Base-by-base conservation (phyloP, 2,329 filamentous ascomycete species). In the Epichloe baconii region DNA sequence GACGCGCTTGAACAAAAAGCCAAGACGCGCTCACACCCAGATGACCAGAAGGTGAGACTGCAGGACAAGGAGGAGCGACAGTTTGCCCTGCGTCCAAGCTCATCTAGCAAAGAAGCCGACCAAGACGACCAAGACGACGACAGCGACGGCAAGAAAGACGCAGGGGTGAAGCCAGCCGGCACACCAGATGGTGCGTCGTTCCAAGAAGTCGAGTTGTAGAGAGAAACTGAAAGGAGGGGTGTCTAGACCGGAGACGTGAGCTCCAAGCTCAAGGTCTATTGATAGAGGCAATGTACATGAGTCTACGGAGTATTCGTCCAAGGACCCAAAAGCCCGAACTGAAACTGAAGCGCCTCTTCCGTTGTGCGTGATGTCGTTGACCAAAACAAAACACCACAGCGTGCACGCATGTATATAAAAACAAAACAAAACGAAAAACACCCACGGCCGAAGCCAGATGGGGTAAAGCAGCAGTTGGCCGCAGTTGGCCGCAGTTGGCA, bases 151-250 rank as follows among this genome's bases (percentile, higher is more conserved):
- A 58, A 60, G 5, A 62, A 62, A 5, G 66, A 68, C 12, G 61
- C 65, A 3, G 60, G 61, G 41, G 64, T 63, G 15, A 74, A 71
- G 55, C 66, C 70, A 0, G 66, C 69, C 15, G 66, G 69, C 42
- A 77, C 76, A 6, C 73, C 78, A 17, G 78, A 80, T 55, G 74
- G 76, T 0, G 71, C 72, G 5, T 78, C 78, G n/a, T 83, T 83
- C 64, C 79, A 83, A 58, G 78, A 83, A 57, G 79, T 83, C 45
- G 77, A 76, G 54, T 66, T 83, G 58, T 83, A 69, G 59, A 23
- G 46, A n/a, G 14, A 38, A n/a, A 38, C 5, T 3, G 36, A 6
- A 2, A 31, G 14, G 7, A 5, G 23, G 42, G n/a, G 19, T 14
- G 15, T 44, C 1, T 11, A 44, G 23, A 43, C 21, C 5, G 21